Conservation (phyloP, 2,329 filamentous ascomycete genomes). For the Aspergillus sp. region DNA sequence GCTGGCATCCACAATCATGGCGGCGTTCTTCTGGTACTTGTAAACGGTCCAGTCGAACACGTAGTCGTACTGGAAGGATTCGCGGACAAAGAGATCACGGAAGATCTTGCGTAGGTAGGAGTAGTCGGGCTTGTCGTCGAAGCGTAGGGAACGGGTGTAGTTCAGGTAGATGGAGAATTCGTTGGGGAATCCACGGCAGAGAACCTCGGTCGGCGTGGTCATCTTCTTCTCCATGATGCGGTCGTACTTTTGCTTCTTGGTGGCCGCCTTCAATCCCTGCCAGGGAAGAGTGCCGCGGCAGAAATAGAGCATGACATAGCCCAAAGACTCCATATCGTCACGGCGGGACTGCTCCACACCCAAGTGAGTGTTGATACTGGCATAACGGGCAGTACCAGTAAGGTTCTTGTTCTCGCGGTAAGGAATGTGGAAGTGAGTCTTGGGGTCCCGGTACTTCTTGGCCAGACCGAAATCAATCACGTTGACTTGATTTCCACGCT, state of each 20-base stretch:
- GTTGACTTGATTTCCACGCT: conserved; percentile 98
- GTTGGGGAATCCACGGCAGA: conserved; percentile 98
- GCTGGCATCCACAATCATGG: conserved; percentile 84
- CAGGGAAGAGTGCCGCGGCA: conserved; percentile 97
- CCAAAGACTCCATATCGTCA: conserved; percentile 98
- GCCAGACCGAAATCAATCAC: conserved; percentile 98
- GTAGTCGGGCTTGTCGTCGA: conserved; percentile 99
- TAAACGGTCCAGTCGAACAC: conserved; percentile 99
- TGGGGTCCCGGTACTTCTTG: conserved; percentile 99
- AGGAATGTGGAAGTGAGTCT: conserved; percentile 99
- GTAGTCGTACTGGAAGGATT: conserved; percentile 99
- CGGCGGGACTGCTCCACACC: conserved; percentile 98
- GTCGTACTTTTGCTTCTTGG: conserved; percentile 99
- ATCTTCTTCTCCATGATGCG: conserved; percentile 99
- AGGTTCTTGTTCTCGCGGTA: conserved; percentile 99
- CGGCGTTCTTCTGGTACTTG: conserved; percentile 99
- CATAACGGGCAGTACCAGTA: conserved; percentile 97
- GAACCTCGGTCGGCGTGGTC: conserved; percentile 97
- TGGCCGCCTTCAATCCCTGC: conserved; percentile 97
- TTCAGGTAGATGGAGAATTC: conserved; percentile 99
- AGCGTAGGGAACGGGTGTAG: conserved; percentile 97
- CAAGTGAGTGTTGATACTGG: conserved; percentile 97
- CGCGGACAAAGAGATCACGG: conserved; percentile 97
- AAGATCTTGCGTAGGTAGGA: conserved; percentile 99
- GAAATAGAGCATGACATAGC: conserved; percentile 99